Evolutionary conservation across 352 stramenopile genomes (phyloP).

Genomic region (Pythium dissimile): DNA sequence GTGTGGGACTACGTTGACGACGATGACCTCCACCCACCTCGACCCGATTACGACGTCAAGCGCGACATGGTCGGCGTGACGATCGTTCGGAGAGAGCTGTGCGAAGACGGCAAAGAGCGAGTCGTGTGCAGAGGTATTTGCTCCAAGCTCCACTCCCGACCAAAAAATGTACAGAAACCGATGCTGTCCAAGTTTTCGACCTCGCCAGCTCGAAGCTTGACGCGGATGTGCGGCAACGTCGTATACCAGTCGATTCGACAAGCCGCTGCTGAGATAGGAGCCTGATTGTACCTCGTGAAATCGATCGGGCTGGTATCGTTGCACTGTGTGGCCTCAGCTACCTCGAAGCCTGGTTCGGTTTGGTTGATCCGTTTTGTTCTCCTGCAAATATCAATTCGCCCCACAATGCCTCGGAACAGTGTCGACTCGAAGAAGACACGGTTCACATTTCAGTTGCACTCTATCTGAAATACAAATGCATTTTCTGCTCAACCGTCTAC

Average conservation of each 20-base stretch:
- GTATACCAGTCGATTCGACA: constrained; percentile 44
- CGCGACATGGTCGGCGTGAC: constrained; percentile 19
- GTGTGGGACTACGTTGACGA: constrained; percentile 37
- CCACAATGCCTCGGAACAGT: too few relatives aligned
- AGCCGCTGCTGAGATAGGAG: constrained; percentile 19
- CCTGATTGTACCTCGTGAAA: too few relatives aligned
- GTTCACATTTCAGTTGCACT: too few relatives aligned
- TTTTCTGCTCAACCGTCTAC: too few relatives aligned
- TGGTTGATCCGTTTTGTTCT: too few relatives aligned
- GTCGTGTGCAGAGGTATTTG: constrained; percentile 56
- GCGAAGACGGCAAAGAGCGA: constrained; percentile 24
- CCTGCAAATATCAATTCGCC: too few relatives aligned
- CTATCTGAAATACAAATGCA: too few relatives aligned
- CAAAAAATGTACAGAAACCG: not conserved
- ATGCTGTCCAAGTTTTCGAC: constrained; percentile 17
- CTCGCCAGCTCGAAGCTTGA: constrained; percentile 9
- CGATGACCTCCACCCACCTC: constrained; percentile 30
- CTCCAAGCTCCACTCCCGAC: constrained; percentile 39
- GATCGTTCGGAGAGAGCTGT: constrained; percentile 23
- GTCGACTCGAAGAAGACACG: too few relatives aligned
- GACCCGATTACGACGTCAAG: constrained; percentile 21
- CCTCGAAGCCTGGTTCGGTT: too few relatives aligned
- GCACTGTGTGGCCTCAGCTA: too few relatives aligned
- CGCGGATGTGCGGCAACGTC: constrained; percentile 31
- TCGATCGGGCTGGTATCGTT: too few relatives aligned